Evolutionary conservation across 441 rosid species (phyloP), one percentile per base, ranked within the genome.

Genomic region (Arabidopsis lyrata): DNA sequence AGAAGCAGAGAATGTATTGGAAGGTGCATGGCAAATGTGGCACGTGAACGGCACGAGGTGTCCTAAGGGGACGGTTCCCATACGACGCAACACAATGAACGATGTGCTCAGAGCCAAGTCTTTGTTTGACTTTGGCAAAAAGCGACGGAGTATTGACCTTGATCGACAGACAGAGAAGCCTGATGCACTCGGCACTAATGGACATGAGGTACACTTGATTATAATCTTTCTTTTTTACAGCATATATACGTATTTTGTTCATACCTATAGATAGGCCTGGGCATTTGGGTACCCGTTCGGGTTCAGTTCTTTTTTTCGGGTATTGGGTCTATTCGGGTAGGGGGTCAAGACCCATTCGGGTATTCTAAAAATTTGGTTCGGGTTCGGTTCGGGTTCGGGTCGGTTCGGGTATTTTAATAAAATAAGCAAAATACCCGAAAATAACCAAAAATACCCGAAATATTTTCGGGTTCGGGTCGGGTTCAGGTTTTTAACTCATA

Each of bases 91-190:
- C 79, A 29, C 78, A 47, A n/a, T 80, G 73, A 55, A 80, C n/a
- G 94, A 89, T 62, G 91, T 87, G 35, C 62, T 87, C 63, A 83
- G 94, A 82, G 85, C 90, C 72, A 87, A 86, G 79, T 89, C 94
- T 69, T 47, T 87, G 50, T 87, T 84, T 74, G 86, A 86, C 83
- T 87, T 80, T 39, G 91, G 94, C 41, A 87, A 87, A 78, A 86
- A 78, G 72, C 69, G 16, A 48, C 62, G 44, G 6, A 39, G 56
- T 2, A 15, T 55, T 56, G 15, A 69, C 62, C 87, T 74, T 53
- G 45, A 66, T 29, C 66, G 80, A 56, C 96, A 81, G 8, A 12
- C 83, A 6, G 92, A 90, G 44, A 86, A 86, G 1, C 98, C 96
- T 3, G 97, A 89, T 39, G 85, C 94, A 0, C 89, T 89, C 6